A percentile compares a stretch with the other conserved stretches of the same genome.
phyloP scores from a whole-genome alignment of 208 protist species.

The Crithidia brevicula region DNA sequence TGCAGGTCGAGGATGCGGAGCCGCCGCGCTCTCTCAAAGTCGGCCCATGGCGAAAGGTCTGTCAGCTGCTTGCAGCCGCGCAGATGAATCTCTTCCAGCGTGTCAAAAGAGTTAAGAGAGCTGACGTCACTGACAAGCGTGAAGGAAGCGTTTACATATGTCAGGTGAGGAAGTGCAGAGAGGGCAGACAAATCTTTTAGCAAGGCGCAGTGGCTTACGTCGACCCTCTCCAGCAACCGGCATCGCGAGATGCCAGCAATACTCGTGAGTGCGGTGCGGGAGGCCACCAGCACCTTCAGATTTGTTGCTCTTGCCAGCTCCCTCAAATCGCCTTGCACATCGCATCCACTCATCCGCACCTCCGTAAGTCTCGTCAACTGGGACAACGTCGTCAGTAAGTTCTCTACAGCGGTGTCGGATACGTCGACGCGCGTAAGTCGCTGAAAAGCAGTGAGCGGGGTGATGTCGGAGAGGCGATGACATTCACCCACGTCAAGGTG shows the following conservation, averaged over 20 bases:
- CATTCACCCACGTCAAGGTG: conserved; percentile 5
- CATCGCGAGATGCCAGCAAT: not conserved
- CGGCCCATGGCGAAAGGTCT: not conserved
- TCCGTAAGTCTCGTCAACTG: not conserved
- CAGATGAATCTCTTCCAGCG: not conserved
- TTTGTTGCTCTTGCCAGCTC: not conserved
- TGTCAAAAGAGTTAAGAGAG: not conserved
- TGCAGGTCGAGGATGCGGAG: not conserved
- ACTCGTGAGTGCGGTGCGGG: not conserved
- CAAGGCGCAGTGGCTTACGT: not conserved
- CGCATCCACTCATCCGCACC: conserved; percentile 6
- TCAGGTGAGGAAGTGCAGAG: not conserved
- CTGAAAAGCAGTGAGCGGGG: not conserved
- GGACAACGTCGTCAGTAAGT: not conserved
- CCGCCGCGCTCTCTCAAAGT: not conserved
- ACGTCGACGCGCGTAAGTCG: not conserved
- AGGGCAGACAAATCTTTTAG: not conserved
- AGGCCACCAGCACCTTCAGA: not conserved
- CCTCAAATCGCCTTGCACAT: not conserved
- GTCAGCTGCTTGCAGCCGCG: not conserved
- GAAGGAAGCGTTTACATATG: not conserved
- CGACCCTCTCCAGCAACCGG: not conserved
- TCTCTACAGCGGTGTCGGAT: not conserved
- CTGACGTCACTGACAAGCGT: not conserved
- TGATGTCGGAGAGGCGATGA: not conserved